These are phyloP conservation scores for Ceratobasidium sp. DNA, from an alignment of 1,284 basidiomycete genomes.

Conservation along the genomic window DNA sequence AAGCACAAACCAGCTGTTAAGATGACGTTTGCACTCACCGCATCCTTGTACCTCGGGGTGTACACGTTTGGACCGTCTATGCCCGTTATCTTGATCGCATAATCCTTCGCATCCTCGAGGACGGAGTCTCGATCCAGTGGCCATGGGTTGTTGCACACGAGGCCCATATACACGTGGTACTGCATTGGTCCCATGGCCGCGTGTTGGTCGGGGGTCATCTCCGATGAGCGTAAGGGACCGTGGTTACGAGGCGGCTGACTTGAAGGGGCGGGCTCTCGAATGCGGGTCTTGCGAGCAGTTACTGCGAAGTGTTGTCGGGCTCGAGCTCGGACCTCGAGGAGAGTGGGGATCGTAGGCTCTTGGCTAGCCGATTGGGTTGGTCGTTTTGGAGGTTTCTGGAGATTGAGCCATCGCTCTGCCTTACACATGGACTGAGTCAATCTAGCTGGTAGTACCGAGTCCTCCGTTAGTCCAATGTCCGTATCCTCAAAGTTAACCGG, in stretches of 20 bases:
- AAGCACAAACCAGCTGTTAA: slow-evolving; percentile 5
- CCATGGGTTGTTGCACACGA: slow-evolving; percentile 12
- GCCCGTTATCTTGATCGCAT: not conserved
- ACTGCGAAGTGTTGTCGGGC: not conserved
- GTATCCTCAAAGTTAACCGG: too few species aligned
- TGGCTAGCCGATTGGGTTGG: too few species aligned
- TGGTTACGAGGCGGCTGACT: not conserved
- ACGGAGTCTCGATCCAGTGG: not conserved
- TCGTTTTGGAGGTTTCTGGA: too few species aligned
- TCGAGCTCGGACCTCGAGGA: not conserved
- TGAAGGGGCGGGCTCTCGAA: not conserved
- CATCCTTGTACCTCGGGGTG: not conserved
- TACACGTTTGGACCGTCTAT: not conserved
- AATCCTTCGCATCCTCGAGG: not conserved
- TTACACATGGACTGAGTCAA: too few species aligned
- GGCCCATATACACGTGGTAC: slow-evolving; percentile 2
- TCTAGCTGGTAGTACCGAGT: too few species aligned
- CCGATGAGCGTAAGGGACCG: not conserved
- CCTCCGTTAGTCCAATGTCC: too few species aligned
- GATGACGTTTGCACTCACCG: not conserved
- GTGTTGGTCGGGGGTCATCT: not conserved
- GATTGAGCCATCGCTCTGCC: too few species aligned
- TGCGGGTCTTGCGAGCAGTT: not conserved
- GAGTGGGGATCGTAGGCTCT: not conserved
- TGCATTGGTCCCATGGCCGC: slow-evolving; percentile 7